Evolutionary conservation across 2,329 filamentous ascomycete genomes (phyloP).

Genomic region (Fusarium papillatum): DNA sequence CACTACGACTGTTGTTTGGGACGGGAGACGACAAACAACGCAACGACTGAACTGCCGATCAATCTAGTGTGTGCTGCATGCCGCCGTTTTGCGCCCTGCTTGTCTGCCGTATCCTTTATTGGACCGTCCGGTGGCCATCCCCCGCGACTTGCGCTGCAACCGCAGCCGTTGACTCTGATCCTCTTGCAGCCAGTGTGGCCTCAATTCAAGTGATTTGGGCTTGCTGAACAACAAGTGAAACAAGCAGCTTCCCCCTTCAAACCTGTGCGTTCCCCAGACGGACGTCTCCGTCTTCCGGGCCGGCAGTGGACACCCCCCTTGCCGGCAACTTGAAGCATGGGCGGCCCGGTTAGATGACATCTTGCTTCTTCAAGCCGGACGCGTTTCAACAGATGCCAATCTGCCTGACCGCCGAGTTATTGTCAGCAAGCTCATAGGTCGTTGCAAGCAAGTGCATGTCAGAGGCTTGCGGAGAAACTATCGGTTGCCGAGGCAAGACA

Average conservation of each 20-base stretch:
- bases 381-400: constrained; percentile 1
- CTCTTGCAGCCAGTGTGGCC: background rate
- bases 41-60: constrained; percentile 14
- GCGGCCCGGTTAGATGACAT: constrained; percentile 25
- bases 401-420: background rate
- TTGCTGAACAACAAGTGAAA: background rate
- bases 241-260: background rate
- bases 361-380: constrained; percentile 5
- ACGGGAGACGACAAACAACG: background rate
- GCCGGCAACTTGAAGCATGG: constrained; percentile 5
- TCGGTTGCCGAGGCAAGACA: constrained; percentile 11
- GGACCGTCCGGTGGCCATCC: background rate
- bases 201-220: background rate
- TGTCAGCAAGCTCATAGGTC: background rate
- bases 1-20: background rate
- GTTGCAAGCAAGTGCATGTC: background rate
- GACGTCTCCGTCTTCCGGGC: constrained; percentile 20
- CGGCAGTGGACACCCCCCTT: constrained; percentile 15
- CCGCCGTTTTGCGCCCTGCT: background rate
- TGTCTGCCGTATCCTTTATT: background rate
- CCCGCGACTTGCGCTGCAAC: background rate
- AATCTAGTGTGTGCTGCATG: constrained; percentile 4
- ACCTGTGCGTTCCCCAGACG: background rate
- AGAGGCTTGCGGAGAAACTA: constrained; percentile 5
- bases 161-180: constrained; percentile 2